Evolutionary conservation across 2,329 filamentous ascomycete genomes (phyloP).

Genomic region (Fusarium incarnatum): DNA sequence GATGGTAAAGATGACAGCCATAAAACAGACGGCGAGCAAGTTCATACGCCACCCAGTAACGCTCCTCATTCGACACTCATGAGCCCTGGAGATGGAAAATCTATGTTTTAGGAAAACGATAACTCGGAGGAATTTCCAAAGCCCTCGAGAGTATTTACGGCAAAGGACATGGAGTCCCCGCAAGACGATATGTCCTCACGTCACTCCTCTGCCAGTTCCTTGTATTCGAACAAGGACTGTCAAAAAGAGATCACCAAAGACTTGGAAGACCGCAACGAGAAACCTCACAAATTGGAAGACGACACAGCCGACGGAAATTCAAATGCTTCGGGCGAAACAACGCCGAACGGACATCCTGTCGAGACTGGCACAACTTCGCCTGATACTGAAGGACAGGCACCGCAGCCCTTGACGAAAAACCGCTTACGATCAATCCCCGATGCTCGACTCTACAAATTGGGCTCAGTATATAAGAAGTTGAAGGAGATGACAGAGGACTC

Average conservation of each 20-base stretch:
- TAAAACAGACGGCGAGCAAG: background rate
- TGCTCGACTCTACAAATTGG: slow-evolving; percentile 28
- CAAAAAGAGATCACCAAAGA: slow-evolving; percentile 1
- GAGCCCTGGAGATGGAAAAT: slow-evolving; percentile 13
- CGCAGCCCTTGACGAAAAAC: slow-evolving; percentile 26
- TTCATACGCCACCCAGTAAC: background rate
- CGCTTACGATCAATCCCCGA: slow-evolving; percentile 24
- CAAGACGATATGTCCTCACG: background rate
- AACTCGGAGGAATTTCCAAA: slow-evolving; percentile 4
- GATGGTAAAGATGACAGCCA: background rate
- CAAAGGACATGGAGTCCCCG: background rate
- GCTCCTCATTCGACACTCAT: slow-evolving; percentile 23
- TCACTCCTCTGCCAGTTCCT: background rate
- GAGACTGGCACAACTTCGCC: background rate
- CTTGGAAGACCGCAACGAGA: background rate
- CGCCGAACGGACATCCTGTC: background rate
- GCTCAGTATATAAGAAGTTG: slow-evolving; percentile 7
- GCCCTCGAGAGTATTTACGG: slow-evolving; percentile 1
- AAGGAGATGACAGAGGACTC: slow-evolving; percentile 19
- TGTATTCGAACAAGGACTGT: background rate
- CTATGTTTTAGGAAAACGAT: slow-evolving; percentile 32
- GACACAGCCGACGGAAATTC: background rate
- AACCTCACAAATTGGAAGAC: background rate
- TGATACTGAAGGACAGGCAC: background rate
- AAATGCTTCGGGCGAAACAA: background rate